Conservation (phyloP, 371 early-diverging fungal species). For the Mucor sp. region DNA sequence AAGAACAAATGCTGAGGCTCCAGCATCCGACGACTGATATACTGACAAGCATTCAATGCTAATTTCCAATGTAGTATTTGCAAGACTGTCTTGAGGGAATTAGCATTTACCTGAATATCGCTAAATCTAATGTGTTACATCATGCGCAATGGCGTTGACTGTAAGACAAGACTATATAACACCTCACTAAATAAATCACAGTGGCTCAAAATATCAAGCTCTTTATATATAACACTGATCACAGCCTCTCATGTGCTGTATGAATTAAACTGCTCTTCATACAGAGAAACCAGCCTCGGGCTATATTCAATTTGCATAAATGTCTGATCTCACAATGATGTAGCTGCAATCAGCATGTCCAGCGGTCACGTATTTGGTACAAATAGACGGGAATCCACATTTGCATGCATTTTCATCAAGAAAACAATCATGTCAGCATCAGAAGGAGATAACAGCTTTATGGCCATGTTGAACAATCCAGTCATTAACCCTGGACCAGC, state of each 20-base stretch:
- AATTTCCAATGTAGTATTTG: neutral
- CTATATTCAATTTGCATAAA: neutral
- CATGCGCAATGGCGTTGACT: too few relatives aligned
- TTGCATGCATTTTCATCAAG: neutral
- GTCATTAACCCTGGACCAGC: conserved; percentile 21
- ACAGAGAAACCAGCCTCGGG: neutral
- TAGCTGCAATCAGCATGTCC: neutral
- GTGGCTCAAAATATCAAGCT: too few relatives aligned
- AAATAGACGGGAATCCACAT: neutral
- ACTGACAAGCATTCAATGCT: too few relatives aligned
- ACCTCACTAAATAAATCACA: too few relatives aligned
- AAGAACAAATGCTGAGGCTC: too few relatives aligned
- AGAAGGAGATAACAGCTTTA: conserved; percentile 13
- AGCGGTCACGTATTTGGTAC: neutral
- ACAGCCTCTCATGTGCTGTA: too few relatives aligned
- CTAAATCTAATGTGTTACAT: neutral
- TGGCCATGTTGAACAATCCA: conserved; percentile 28
- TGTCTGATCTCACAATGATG: neutral
- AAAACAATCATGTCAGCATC: conserved; percentile 9
- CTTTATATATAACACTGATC: too few relatives aligned
- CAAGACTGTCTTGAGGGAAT: neutral
- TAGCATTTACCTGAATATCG: neutral
- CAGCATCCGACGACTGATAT: too few relatives aligned
- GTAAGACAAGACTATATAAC: too few relatives aligned
- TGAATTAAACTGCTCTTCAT: neutral